phyloP scores from a whole-genome alignment of 768 basidiomycete species.

The Heimioporus sp. region DNA sequence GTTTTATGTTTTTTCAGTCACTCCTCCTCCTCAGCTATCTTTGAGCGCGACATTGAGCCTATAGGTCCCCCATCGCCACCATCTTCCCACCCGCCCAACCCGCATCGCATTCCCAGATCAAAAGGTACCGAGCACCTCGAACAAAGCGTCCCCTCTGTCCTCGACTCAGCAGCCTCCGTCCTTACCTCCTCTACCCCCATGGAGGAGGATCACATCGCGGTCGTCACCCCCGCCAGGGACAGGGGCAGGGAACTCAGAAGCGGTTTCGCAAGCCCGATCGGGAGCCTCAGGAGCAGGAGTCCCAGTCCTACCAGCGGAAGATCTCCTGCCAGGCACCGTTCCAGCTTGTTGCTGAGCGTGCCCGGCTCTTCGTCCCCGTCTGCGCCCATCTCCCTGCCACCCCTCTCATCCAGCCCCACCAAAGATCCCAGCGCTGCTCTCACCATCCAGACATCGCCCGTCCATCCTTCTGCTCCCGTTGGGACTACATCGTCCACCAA shows the following conservation, averaged over 20 bases:
- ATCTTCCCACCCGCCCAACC: constrained; percentile 48
- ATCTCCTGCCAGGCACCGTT: constrained; percentile 34
- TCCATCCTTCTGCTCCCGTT: constrained; percentile 3
- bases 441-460: constrained; percentile 24
- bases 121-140: constrained; percentile 75
- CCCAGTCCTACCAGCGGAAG: constrained; percentile 54
- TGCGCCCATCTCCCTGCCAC: constrained; percentile 15
- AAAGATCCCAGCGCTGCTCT: constrained; percentile 19
- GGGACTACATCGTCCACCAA: not conserved
- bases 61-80: constrained; percentile 35
- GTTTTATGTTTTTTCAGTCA: constrained; percentile 31
- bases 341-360: constrained; percentile 49
- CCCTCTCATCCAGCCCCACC: constrained; percentile 29
- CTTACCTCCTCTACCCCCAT: constrained; percentile 47
- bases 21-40: constrained; percentile 87
- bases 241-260: constrained; percentile 37
- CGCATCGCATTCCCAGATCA: constrained; percentile 71
- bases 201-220: constrained; percentile 56
- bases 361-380: constrained; percentile 35
- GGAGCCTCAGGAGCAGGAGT: constrained; percentile 58
- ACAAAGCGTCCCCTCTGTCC: constrained; percentile 78
- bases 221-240: constrained; percentile 53
- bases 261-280: constrained; percentile 66
- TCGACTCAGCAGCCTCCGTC: constrained; percentile 79
- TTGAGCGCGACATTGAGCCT: constrained; percentile 88